Percentiles rank a stretch among this genome's conserved stretches.
Evolutionary conservation across 331 rosid genomes (phyloP).

Genomic region (Ulmus americana): DNA sequence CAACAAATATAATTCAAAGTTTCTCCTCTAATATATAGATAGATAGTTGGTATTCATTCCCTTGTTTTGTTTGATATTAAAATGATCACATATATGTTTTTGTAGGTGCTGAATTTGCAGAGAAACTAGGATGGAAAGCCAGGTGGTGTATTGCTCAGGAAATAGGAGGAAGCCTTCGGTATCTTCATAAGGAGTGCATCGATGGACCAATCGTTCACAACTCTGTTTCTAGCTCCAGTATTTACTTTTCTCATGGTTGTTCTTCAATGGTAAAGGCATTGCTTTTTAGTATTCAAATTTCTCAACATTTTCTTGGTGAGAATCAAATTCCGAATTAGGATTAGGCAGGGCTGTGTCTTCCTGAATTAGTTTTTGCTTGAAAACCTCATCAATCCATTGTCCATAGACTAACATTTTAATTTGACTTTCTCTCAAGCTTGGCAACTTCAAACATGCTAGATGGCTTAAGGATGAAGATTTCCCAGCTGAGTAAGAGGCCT

Average conservation of each 20-base stretch:
- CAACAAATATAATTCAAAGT: neutral
- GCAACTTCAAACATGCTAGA: slow-evolving; percentile 13
- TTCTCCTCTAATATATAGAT: neutral
- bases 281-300: too few relatives aligned
- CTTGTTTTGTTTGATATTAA: slow-evolving; percentile 3
- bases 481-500: slow-evolving; percentile 13
- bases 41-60: neutral
- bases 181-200: slow-evolving; percentile 33
- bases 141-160: slow-evolving; percentile 30
- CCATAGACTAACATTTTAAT: neutral
- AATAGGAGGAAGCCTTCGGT: slow-evolving; percentile 26
- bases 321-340: too few relatives aligned
- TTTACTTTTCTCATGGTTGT: slow-evolving; percentile 12
- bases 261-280: slow-evolving; percentile 24
- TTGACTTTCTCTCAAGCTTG: slow-evolving; percentile 16
- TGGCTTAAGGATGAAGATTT: slow-evolving; percentile 17
- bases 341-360: neutral
- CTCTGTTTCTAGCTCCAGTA: slow-evolving; percentile 1
- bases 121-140: slow-evolving; percentile 22
- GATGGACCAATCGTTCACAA: slow-evolving; percentile 26
- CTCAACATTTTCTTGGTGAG: too few relatives aligned
- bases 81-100: neutral
- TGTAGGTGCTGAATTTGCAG: slow-evolving; percentile 22
- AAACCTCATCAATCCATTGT: neutral
- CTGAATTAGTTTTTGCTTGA: neutral